Conservation (phyloP, 140 eudicot genomes). For the Ambrosia hybrid region DNA sequence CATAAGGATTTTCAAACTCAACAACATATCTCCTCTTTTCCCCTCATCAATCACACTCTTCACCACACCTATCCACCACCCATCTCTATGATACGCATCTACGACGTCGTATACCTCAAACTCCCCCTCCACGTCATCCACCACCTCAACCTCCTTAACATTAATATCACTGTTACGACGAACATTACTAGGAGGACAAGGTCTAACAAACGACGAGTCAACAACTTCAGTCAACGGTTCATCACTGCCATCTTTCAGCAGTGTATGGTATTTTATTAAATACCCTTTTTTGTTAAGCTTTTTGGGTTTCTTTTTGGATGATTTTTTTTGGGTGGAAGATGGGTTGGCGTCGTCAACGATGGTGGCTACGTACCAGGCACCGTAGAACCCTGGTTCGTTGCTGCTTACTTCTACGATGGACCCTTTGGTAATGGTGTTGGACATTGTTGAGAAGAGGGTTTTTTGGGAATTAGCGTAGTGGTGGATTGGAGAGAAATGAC, state of each 20-base stretch:
- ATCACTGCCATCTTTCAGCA: constrained; percentile 11
- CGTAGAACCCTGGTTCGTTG: constrained; percentile 45
- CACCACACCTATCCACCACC: constrained; percentile 53
- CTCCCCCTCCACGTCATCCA: not conserved
- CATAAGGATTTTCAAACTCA: constrained; percentile 33
- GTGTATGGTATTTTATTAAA: constrained; percentile 25
- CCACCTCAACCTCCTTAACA: not conserved
- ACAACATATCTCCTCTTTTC: constrained; percentile 16
- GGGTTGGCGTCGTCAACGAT: not conserved
- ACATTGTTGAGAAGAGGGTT: constrained; percentile 1
- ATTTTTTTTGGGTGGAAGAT: not conserved
- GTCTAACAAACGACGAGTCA: constrained; percentile 20
- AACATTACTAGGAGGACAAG: constrained; percentile 26
- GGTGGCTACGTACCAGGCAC: constrained; percentile 50
- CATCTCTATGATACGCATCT: constrained; percentile 42
- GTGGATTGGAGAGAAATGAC: not conserved
- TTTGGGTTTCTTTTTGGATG: not conserved
- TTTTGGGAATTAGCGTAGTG: not conserved
- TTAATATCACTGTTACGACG: not conserved
- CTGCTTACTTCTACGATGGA: constrained; percentile 42
- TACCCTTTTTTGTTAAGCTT: not conserved
- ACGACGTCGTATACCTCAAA: constrained; percentile 35
- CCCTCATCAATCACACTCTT: constrained; percentile 5
- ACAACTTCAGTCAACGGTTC: constrained; percentile 32
- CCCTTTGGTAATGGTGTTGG: constrained; percentile 2